These are phyloP conservation scores for Curvularia spicifera DNA, from an alignment of 2,329 filamentous ascomycete genomes.

Conservation along the genomic window DNA sequence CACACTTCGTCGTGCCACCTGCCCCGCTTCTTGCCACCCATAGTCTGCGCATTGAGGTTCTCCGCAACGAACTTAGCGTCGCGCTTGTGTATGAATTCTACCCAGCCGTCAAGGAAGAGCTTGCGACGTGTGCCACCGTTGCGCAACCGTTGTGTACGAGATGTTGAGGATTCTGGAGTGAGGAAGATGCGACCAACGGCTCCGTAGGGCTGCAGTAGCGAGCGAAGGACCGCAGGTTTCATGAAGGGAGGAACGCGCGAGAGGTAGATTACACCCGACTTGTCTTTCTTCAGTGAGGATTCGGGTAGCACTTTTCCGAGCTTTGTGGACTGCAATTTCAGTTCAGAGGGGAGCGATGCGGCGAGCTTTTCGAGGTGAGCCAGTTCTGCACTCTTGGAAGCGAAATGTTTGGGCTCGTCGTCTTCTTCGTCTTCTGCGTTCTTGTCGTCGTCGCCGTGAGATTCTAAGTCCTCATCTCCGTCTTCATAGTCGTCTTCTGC, in stretches of 20 bases:
- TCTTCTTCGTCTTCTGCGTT: constrained; percentile 25
- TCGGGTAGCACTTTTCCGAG: constrained; percentile 28
- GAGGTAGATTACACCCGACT: constrained; percentile 82
- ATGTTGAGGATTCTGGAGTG: constrained; percentile 73
- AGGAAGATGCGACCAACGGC: constrained; percentile 79
- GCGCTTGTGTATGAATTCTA: constrained; percentile 78
- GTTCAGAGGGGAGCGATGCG: constrained; percentile 41
- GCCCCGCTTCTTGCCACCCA: constrained; percentile 82
- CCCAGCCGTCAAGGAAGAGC: constrained; percentile 84
- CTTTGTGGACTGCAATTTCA: constrained; percentile 43
- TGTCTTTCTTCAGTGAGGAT: constrained; percentile 67
- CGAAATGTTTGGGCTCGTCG: constrained; percentile 34
- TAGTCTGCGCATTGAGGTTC: constrained; percentile 75
- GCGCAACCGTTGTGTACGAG: constrained; percentile 70
- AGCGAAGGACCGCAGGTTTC: constrained; percentile 79
- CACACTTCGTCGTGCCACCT: constrained; percentile 88
- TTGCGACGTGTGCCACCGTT: constrained; percentile 83
- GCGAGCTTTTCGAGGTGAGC: constrained; percentile 42
- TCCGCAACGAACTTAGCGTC: constrained; percentile 80
- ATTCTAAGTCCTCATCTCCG: constrained; percentile 31
- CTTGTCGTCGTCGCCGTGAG: constrained; percentile 27
- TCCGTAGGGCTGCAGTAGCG: constrained; percentile 77
- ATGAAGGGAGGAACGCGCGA: constrained; percentile 87
- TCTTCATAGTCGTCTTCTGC: constrained; percentile 29
- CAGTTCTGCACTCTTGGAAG: constrained; percentile 39